Conservation (phyloP, 2,329 filamentous ascomycete species). For the Hymenoscyphus infarciens region DNA sequence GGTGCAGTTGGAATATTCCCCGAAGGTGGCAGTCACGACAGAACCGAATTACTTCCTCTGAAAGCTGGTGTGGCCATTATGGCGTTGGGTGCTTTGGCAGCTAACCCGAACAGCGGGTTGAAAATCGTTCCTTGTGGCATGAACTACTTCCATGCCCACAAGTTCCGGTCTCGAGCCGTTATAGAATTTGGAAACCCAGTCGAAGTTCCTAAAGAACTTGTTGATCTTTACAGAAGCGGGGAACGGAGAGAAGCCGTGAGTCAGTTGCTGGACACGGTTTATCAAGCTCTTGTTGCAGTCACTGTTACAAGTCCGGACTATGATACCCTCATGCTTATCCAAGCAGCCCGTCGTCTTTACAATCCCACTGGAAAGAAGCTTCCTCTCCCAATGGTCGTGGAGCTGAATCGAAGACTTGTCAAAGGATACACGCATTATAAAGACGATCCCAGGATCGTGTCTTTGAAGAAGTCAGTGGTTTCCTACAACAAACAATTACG, state of each 20-base stretch:
- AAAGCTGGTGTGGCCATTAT: constrained; percentile 84
- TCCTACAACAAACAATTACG: constrained; percentile 73
- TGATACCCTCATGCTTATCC: constrained; percentile 80
- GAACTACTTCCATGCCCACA: constrained; percentile 99
- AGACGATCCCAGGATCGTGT: constrained; percentile 71
- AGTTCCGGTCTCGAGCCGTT: constrained; percentile 91
- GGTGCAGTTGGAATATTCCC: constrained; percentile 96
- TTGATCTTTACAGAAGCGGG: constrained; percentile 77
- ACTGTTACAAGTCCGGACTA: constrained; percentile 95
- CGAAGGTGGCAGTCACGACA: constrained; percentile 92
- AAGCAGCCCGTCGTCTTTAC: constrained; percentile 86
- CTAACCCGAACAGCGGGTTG: constrained; percentile 60
- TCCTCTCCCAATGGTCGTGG: constrained; percentile 84
- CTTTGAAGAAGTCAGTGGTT: constrained; percentile 60
- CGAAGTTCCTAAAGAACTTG: constrained; percentile 74
- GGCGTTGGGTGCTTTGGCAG: constrained; percentile 84
- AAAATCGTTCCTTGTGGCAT: constrained; percentile 95
- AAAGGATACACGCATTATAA: constrained; percentile 75
- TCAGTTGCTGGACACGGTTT: constrained; percentile 76
- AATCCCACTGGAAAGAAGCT: constrained; percentile 52
- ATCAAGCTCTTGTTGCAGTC: constrained; percentile 78
- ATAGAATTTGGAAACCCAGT: constrained; percentile 92
- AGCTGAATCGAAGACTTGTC: constrained; percentile 85
- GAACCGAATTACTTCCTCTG: constrained; percentile 83
- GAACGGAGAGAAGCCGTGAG: constrained; percentile 73